A percentile compares a stretch with the other conserved stretches of the same genome.
Evolutionary conservation across 805 yeast species (phyloP).

Genomic region (Saturnispora besseyi): DNA sequence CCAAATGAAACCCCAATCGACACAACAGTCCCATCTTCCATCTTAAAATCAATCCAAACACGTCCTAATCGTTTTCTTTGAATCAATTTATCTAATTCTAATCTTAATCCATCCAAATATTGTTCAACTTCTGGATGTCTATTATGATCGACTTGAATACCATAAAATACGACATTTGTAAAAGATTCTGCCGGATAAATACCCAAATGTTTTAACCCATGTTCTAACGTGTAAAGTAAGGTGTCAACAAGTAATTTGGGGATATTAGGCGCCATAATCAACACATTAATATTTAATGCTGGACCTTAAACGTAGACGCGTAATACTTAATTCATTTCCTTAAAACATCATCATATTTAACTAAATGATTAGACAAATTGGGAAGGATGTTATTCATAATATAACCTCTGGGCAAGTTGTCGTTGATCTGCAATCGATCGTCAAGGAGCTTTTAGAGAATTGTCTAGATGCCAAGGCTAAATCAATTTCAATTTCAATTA

Average conservation of each 20-base stretch:
- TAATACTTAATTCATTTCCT: not conserved
- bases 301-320: not conserved
- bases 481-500: conserved; percentile 57
- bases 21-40: not conserved
- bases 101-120: conserved; percentile 28
- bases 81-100: conserved; percentile 17
- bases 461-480: conserved; percentile 71
- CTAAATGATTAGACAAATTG: conserved; percentile 1
- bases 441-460: conserved; percentile 83
- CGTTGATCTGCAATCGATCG: conserved; percentile 63
- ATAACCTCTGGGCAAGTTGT: conserved; percentile 94
- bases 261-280: not conserved
- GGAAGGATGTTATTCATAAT: conserved; percentile 49
- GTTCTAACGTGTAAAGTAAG: conserved; percentile 27
- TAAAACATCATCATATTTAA: not conserved
- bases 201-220: conserved; percentile 41
- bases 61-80: conserved; percentile 2
- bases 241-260: conserved; percentile 5
- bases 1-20: conserved; percentile 6
- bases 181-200: conserved; percentile 49
- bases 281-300: not conserved
- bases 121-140: conserved; percentile 38
- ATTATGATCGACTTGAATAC: conserved; percentile 33
- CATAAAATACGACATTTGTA: conserved; percentile 33
- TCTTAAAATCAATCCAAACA: conserved; percentile 1